Evolutionary conservation across 2,329 filamentous ascomycete genomes (phyloP), one percentile per base, ranked within the genome.

Genomic region (Fusarium devonianum): DNA sequence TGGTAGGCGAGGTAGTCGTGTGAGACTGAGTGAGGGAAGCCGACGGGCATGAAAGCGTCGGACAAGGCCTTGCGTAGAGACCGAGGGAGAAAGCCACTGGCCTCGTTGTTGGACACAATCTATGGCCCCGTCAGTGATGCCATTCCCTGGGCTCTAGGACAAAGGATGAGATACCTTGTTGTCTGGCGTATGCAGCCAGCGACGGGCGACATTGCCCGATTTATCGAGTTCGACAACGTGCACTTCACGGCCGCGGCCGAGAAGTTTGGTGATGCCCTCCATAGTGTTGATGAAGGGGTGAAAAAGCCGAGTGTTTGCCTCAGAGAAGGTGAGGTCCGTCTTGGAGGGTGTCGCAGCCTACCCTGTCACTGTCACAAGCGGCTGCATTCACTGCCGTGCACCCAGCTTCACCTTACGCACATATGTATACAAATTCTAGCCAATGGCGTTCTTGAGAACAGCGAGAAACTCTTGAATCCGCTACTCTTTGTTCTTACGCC

Each of bases 1-100:
- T 80, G 86, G 69, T 83, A 95, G 75, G 87, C 79, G 4, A 91
- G 77, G 71, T 97, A 97, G 71, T 97, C 92, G 11, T 83, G 76
- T 2, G 88, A 93, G 21, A 97, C 92, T 37, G 87, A 94, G 60
- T 92, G 83, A 1, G 92, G 92, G 70, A 88, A 97, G n/a, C 92
- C 92, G 2, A 89, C 86, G 0, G 92, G 92, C 1, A 96, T n/a
- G 79, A 67, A 96, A 96, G 19, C 92, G 82, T 40, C 70, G n/a
- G n/a, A n/a, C n/a, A n/a, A n/a, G n/a, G n/a, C n/a, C 70, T 8
- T 62, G 52, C 8, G 71, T 38, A 2, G 65, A 71, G 4, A 65
- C n/a, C n/a, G 64, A 8, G 60, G 63, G 14, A 70, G 58, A 23
- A 63, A 49, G 23, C 60, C 51, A 28, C 62, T 67, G 7, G 60